phyloP scores from a whole-genome alignment of 306 rosid genomes.

The Castanea mollissima region DNA sequence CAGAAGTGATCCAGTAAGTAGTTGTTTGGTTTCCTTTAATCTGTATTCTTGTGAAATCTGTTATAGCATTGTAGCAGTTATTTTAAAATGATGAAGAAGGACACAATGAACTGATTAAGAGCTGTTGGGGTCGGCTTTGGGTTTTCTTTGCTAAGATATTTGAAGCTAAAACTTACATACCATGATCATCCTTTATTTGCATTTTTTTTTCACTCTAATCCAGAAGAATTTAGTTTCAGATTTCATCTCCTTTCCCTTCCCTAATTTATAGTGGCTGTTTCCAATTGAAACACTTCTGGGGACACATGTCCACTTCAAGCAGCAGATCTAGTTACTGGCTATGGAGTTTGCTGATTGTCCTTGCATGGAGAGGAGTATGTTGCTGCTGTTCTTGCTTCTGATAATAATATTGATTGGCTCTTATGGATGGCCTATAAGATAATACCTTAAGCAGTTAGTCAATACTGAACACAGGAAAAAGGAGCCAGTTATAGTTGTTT shows the following conservation, averaged over 20 bases:
- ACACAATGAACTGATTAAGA: conserved; percentile 6
- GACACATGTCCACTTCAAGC: neutral
- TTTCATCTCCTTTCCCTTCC: neutral
- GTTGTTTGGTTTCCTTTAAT: conserved; percentile 3
- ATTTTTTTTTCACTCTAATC: neutral
- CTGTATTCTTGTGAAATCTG: neutral
- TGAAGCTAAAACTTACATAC: neutral
- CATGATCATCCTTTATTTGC: neutral
- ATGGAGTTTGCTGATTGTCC: neutral
- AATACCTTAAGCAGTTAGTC: neutral
- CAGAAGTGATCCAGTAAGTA: conserved; percentile 98
- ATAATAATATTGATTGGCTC: neutral
- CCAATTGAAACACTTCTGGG: neutral
- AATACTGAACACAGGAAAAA: neutral
- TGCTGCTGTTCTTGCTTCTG: neutral
- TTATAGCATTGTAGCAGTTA: neutral
- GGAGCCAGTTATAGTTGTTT: neutral
- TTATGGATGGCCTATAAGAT: neutral
- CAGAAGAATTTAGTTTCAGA: neutral
- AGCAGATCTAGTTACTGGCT: neutral
- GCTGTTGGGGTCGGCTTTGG: neutral
- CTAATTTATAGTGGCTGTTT: neutral
- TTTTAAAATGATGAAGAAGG: neutral
- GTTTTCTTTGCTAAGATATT: neutral
- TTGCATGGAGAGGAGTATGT: neutral